Percentiles rank a stretch among this genome's conserved stretches.
Evolutionary conservation across 345 rosid species (phyloP).

Genomic region (Xanthoceras sorbifolium): DNA sequence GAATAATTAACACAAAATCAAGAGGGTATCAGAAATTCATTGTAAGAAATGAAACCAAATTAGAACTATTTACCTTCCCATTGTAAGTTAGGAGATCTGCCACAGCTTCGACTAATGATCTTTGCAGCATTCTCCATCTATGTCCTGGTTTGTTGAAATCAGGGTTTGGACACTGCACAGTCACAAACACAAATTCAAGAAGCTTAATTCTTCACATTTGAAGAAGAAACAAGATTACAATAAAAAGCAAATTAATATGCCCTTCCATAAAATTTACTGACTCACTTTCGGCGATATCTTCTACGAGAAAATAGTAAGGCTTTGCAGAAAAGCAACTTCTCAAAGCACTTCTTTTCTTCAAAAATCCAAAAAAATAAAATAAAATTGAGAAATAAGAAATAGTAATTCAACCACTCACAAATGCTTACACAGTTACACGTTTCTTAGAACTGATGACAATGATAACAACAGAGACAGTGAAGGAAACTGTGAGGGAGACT

Average conservation of each 20-base stretch:
- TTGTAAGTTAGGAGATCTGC: conserved; percentile 48
- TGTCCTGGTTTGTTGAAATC: conserved; percentile 63
- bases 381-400: background rate
- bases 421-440: background rate
- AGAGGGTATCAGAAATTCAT: background rate
- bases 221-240: background rate
- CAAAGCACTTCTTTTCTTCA: background rate
- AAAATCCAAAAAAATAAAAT: background rate
- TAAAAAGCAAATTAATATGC: background rate
- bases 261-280: background rate
- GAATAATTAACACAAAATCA: background rate
- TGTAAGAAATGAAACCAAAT: background rate
- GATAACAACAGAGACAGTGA: background rate
- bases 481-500: too few species aligned
- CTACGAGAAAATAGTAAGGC: background rate
- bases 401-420: background rate
- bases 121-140: conserved; percentile 72
- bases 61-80: conserved; percentile 52
- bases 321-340: background rate
- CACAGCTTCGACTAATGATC: conserved; percentile 64
- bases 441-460: background rate
- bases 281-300: background rate
- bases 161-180: conserved; percentile 69
- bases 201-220: background rate
- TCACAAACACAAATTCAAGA: background rate